Evolutionary conservation across 345 rosid species (phyloP), one percentile per base, ranked within the genome.

Genomic region (Sonneratia caseolaris): DNA sequence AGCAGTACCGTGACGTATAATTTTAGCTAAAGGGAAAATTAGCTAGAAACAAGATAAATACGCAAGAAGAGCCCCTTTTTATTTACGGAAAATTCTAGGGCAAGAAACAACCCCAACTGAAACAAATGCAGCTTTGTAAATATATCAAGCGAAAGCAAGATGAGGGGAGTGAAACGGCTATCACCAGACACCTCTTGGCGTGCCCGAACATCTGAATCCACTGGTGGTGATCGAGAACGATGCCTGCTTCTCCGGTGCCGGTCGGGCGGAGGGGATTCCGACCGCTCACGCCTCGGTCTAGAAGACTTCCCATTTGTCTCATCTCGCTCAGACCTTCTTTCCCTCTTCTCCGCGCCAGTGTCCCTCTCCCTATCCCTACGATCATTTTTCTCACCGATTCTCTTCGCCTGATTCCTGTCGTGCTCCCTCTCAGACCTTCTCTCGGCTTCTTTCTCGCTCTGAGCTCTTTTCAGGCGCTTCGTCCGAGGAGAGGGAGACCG

Each of bases 401-500:
- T 89, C 82, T 80, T 85, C 15, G 78, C 68, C 8, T 74, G 73
- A 73, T 62, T 76, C 51, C 15, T 47, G 13, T 47, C 51, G 51
- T 47, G 13, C 37, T 86, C 91, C 66, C 86, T 83, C 68, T 84
- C 92, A 38, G 68, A 68, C 36, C 71, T 81, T 77, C 80, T 82
- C 72, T 82, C 51, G 51, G 48, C 75, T 43, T 81, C 90, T 61
- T 77, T 83, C 69, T 85, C 97, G 53, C 75, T 81, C 74, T 82
- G 83, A 47, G 81, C 83, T 79, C 84, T 84, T 77, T 81, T 84
- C 76, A 92, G 43, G 67, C 89, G 84, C 79, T 85, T 90, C 4
- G 90, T 83, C 40, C 82, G 83, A 0, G 90, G 97, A 68, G 97
- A 90, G 71, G 91, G 96, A 72, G 97, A 94, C 66, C 77, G 77